Base-by-base conservation (phyloP, 176 grass and related monocot genomes). In the Oryza officinalis region DNA sequence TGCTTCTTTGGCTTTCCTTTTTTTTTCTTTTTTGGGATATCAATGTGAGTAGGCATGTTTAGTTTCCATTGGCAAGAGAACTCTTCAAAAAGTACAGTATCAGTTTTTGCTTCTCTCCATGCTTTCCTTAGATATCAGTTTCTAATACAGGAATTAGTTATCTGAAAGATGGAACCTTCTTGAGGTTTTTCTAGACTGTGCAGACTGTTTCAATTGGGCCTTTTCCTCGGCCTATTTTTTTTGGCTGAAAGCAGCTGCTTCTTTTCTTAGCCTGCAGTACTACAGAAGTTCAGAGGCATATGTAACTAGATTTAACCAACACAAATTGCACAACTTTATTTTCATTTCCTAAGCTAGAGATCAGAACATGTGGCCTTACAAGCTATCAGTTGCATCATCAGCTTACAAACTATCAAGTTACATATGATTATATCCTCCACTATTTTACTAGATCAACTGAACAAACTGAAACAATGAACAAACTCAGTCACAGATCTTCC, bases 81-180 rank as follows among this genome's bases (percentile, higher is more conserved):
- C 67, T 67, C 18, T 66, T 26, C 17, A 43, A 59, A 67, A 67
- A 46, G 28, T 2, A 30, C 28, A 30, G 33, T 35, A 35, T 35
- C 33, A 6, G 3, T 32, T 40, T 67, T 10, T 73, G 33, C 70
- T 4, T 40, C 44, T 45, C 20, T 43, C 6, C 50, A 23, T 49
- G 76, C 37, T 89, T 49, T 25, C 74, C 80, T 63, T 10, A 13
- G 79, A 18, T 74, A 68, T 25, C 50, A 83, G 72, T 32, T 83
- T 70, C 17, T 66, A 27, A 11, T 77, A 45, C 60, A 54, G 32
- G 59, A 45, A 59, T 63, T 59, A 31, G 26, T 43, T 60, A 8
- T 46, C 28, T 74, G 61, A 65, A 74, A 66, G 44, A 27, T 26
- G 45, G 13, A 59, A 80, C 22, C 45, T 65, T 65, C 13, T 13